Evolutionary conservation across 2,329 filamentous ascomycete species (phyloP).

Genomic region (Diaporthe citriasiana): DNA sequence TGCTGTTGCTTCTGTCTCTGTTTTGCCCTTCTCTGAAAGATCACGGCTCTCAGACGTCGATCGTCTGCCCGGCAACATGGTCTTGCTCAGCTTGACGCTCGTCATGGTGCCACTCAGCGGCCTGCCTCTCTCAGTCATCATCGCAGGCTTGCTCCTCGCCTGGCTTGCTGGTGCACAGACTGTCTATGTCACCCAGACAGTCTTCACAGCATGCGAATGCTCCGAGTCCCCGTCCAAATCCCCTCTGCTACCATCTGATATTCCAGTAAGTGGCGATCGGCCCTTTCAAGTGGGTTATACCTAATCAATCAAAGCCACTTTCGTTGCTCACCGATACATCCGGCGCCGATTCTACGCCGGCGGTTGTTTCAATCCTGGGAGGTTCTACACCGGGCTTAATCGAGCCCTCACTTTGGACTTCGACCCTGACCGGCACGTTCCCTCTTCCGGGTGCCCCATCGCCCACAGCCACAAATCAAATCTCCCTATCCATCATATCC

Average conservation of each 20-base stretch:
- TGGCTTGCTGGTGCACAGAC: slow-evolving; percentile 32
- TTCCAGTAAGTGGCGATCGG: slow-evolving; percentile 21
- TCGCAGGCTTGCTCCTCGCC: slow-evolving; percentile 19
- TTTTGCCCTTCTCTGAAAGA: background rate
- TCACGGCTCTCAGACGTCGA: no score
- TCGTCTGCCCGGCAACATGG: slow-evolving; percentile 2
- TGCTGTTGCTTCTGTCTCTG: slow-evolving; percentile 8
- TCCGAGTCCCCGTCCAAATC: slow-evolving; percentile 1
- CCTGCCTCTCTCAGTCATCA: slow-evolving; percentile 10
- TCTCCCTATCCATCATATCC: slow-evolving; percentile 4
- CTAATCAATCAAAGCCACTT: slow-evolving; percentile 10
- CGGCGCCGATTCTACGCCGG: slow-evolving; percentile 1
- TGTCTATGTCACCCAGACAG: slow-evolving; percentile 40
- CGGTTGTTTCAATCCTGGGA: slow-evolving; percentile 26
- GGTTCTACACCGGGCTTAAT: slow-evolving; percentile 5
- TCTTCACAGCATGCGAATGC: slow-evolving; percentile 41
- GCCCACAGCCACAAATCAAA: background rate
- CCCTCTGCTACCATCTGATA: background rate
- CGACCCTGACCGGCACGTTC: slow-evolving; percentile 38
- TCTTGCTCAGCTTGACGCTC: slow-evolving; percentile 7
- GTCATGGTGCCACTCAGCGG: slow-evolving; percentile 26
- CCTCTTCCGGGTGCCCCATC: background rate
- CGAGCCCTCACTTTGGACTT: slow-evolving; percentile 12
- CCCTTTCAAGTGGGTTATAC: background rate
- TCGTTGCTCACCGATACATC: slow-evolving; percentile 8